Percentiles rank a stretch among this genome's conserved stretches.
Conservation (phyloP, 805 yeast genomes). For the Hyphopichia homilentoma region DNA sequence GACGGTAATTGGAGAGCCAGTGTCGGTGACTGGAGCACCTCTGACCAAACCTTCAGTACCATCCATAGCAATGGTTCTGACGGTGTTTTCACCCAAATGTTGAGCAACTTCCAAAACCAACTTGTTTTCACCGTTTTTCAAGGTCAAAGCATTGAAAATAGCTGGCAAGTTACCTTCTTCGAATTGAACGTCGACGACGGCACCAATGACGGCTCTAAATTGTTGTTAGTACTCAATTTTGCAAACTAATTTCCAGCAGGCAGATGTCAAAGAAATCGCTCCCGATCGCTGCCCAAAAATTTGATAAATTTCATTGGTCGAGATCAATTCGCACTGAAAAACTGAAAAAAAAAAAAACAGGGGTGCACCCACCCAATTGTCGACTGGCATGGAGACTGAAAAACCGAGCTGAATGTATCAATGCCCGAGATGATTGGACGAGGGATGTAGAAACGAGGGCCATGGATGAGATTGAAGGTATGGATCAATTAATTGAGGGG, state of each 20-base stretch:
- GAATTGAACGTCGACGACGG: constrained; percentile 98
- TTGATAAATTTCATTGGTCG: constrained; percentile 27
- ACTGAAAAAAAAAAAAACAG: no score
- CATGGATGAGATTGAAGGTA: no score
- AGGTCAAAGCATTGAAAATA: constrained; percentile 92
- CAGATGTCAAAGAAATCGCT: no score
- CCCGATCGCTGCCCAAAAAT: no score
- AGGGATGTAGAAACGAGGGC: no score
- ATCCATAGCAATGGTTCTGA: constrained; percentile 99
- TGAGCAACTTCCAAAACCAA: constrained; percentile 98
- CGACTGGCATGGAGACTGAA: no score
- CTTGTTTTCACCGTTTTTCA: constrained; percentile 71
- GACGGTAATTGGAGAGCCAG: constrained; percentile 98
- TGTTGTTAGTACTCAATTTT: constrained; percentile 37
- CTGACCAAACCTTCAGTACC: constrained; percentile 99
- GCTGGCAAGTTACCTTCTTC: constrained; percentile 97
- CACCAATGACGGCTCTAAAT: constrained; percentile 93
- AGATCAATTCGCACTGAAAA: no score
- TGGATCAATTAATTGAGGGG: no score
- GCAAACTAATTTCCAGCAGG: no score
- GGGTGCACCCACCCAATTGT: no score
- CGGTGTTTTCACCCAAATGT: constrained; percentile 99
- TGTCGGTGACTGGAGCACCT: constrained; percentile 88
- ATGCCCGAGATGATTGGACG: no score
- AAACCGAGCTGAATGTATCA: no score